Evolutionary conservation across 169 alveolate species (phyloP).

Genomic region (Perkinsus marinus): DNA sequence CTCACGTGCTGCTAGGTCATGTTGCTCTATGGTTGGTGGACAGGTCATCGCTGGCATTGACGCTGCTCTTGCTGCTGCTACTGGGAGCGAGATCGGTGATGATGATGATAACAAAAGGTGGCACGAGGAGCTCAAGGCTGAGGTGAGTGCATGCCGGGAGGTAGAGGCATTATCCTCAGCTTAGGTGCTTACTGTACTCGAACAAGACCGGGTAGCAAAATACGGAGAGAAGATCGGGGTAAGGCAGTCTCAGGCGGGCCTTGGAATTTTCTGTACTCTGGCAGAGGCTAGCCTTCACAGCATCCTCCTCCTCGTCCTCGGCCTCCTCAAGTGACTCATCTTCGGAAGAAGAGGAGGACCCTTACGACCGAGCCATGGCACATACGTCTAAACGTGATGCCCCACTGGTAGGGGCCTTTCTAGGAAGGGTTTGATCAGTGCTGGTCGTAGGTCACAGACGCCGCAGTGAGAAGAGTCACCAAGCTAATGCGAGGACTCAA

Average conservation of each 20-base stretch:
- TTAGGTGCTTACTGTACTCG: background rate
- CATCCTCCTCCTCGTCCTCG: background rate
- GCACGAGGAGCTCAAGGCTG: background rate
- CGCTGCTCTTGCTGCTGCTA: background rate
- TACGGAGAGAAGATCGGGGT: background rate
- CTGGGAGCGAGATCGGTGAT: too few species aligned
- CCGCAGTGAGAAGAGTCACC: background rate
- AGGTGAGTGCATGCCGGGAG: background rate
- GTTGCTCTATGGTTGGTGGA: background rate
- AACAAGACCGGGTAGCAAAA: background rate
- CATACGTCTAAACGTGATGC: background rate
- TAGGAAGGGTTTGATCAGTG: too few species aligned
- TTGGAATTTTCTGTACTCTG: background rate
- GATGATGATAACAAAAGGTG: background rate
- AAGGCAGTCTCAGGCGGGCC: background rate
- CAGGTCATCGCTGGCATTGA: background rate
- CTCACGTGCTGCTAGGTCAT: background rate
- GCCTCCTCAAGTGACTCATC: background rate
- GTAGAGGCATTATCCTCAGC: background rate
- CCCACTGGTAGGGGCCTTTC: too few species aligned
- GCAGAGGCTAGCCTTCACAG: background rate
- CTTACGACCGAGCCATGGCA: background rate
- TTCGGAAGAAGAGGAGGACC: background rate
- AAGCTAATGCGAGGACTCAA: background rate
- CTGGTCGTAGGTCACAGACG: background rate